Conservation (phyloP, 139 green algal species). For the Gonium pectorale region DNA sequence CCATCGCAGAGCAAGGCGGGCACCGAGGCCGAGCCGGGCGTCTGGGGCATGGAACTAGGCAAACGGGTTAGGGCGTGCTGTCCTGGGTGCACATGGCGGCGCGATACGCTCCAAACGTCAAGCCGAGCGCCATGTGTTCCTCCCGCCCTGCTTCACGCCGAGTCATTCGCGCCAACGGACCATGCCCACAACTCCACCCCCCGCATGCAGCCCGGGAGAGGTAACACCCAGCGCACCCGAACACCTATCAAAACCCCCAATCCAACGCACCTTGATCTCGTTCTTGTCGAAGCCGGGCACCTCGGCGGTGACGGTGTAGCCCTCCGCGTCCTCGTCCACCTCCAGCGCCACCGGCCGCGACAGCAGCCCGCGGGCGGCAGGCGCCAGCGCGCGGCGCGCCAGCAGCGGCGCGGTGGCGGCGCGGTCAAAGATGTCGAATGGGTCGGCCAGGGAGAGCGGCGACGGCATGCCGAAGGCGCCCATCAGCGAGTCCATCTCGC, state of each 20-base stretch:
- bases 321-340: conserved; percentile 29
- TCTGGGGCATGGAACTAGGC: too few species aligned
- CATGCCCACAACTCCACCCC: too few species aligned
- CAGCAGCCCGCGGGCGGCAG: neutral
- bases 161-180: too few species aligned
- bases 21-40: too few species aligned
- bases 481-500: conserved; percentile 43
- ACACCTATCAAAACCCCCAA: neutral
- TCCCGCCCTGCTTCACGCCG: too few species aligned
- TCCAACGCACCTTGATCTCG: conserved; percentile 43
- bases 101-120: too few species aligned
- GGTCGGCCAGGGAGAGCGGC: conserved; percentile 17
- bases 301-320: conserved; percentile 38
- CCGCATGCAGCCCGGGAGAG: too few species aligned
- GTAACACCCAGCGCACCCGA: neutral
- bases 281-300: conserved; percentile 46
- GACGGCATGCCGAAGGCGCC: conserved; percentile 15
- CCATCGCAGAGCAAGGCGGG: too few species aligned
- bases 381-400: neutral
- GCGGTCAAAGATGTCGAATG: conserved; percentile 29
- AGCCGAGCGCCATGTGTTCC: too few species aligned
- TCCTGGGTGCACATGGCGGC: too few species aligned
- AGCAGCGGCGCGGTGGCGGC: neutral
- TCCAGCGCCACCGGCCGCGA: conserved; percentile 6
- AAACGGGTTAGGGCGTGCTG: too few species aligned